Percentiles rank a stretch among this genome's conserved stretches.
Evolutionary conservation across 129 eudicot species (phyloP).

Genomic region (Saposhnikovia divaricata): DNA sequence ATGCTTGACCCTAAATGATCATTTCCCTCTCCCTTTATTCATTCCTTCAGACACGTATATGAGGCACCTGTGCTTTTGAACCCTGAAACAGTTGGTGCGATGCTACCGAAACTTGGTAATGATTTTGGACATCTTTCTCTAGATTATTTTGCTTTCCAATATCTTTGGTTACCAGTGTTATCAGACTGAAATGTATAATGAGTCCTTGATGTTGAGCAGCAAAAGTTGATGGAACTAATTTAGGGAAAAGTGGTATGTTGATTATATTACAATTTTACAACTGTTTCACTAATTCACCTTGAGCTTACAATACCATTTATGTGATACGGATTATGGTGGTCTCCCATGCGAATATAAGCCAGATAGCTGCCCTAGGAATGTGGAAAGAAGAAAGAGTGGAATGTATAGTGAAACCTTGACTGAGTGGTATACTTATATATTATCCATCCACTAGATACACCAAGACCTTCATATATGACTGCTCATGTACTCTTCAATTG

Average conservation of each 20-base stretch:
- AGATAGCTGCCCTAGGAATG: neutral
- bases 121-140: neutral
- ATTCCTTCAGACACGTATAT: conserved; percentile 63
- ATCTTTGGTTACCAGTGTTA: neutral
- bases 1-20: conserved; percentile 79
- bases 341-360: neutral
- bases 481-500: neutral
- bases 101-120: conserved; percentile 85
- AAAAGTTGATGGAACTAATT: neutral
- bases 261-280: neutral
- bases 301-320: neutral
- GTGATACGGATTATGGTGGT: neutral
- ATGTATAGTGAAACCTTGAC: neutral
- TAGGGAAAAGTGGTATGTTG: neutral
- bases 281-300: neutral
- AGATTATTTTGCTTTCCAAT: neutral
- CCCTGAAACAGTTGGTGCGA: conserved; percentile 78
- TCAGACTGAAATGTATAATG: neutral
- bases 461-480: neutral
- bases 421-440: neutral
- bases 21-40: conserved; percentile 41
- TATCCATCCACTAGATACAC: neutral
- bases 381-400: neutral
- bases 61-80: conserved; percentile 60
- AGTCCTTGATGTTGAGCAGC: neutral